Percentiles rank a stretch among this genome's conserved stretches.
Conservation (phyloP, 441 rosid species). For the Codiaeum variegatum region DNA sequence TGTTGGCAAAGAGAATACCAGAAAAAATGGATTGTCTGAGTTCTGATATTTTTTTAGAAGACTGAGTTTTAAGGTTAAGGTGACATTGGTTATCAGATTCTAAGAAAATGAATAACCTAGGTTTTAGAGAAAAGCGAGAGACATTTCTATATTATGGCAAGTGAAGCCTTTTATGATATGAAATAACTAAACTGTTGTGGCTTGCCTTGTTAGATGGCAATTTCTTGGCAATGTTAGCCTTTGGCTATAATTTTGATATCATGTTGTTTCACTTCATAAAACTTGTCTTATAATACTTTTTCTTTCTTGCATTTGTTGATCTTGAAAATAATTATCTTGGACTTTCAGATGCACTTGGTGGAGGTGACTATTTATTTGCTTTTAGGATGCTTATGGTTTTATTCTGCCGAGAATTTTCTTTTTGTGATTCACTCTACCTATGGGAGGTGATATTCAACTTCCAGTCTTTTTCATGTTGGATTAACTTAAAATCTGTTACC, state of each 20-base stretch:
- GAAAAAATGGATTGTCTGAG: background rate
- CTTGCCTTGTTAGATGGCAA: background rate
- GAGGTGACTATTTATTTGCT: constrained; percentile 94
- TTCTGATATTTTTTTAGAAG: no score
- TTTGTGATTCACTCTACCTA: constrained; percentile 87
- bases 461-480: background rate
- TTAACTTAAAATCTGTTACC: background rate
- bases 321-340: constrained; percentile 15
- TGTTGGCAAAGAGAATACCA: background rate
- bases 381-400: constrained; percentile 95
- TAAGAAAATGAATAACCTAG: background rate
- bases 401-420: constrained; percentile 95
- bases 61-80: background rate
- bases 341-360: constrained; percentile 76
- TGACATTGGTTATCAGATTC: background rate
- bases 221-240: constrained; percentile 5
- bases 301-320: constrained; percentile 4
- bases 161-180: background rate
- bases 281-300: background rate
- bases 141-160: background rate
- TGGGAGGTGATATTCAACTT: constrained; percentile 65
- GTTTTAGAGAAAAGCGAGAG: background rate
- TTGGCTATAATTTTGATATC: background rate
- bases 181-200: background rate
- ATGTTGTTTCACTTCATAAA: background rate